Percentiles rank a stretch among this genome's conserved stretches.
These are phyloP conservation scores for Brassica balearica DNA, from an alignment of 441 rosid species.

Conservation along the genomic window DNA sequence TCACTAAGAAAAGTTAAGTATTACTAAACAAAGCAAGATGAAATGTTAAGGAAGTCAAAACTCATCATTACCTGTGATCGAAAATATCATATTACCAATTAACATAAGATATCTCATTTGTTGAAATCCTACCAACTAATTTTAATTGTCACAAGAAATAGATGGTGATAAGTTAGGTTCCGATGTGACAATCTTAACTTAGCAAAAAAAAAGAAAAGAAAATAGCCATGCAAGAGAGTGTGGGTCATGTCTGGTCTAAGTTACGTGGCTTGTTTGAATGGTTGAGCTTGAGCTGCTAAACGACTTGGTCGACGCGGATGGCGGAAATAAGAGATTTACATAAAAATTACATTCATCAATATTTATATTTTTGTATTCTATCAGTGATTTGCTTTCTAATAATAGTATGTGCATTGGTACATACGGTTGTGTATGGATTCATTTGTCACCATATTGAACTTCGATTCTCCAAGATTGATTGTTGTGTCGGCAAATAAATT, in stretches of 20 bases:
- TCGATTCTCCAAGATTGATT: not conserved
- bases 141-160: not conserved
- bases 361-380: not conserved
- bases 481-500: not conserved
- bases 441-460: not conserved
- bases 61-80: not conserved
- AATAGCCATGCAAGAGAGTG: constrained; percentile 26
- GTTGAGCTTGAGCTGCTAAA: constrained; percentile 2
- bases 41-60: not conserved
- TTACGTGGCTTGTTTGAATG: constrained; percentile 5
- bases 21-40: not conserved
- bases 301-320: not conserved
- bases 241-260: constrained; percentile 5
- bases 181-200: constrained; percentile 32
- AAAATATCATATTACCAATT: not conserved
- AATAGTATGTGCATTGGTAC: not conserved
- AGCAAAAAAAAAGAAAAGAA: not conserved
- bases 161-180: constrained; percentile 23
- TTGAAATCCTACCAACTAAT: constrained; percentile 10
- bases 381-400: not conserved
- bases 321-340: not conserved
- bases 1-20: not conserved
- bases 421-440: not conserved
- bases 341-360: not conserved
- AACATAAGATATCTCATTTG: not conserved